These are phyloP conservation scores for Hsuehochloa calcarea DNA, from an alignment of 176 grass and related monocot genomes.

Conservation along the genomic window DNA sequence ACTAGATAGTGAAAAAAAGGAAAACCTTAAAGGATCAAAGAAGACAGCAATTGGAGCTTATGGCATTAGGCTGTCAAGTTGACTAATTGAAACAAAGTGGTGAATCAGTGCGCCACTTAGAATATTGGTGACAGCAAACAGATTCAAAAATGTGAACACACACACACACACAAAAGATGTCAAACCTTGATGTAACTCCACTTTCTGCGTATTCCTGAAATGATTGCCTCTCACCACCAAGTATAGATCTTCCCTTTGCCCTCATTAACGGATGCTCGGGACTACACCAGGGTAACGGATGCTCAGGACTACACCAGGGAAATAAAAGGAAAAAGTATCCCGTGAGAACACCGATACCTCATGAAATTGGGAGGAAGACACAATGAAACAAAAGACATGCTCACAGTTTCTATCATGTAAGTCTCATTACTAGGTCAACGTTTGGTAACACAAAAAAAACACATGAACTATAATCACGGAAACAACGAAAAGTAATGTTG, in stretches of 20 bases:
- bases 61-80: background rate
- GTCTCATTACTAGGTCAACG: background rate
- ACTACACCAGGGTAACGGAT: slow-evolving; percentile 67
- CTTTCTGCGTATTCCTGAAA: slow-evolving; percentile 75
- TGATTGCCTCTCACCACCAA: slow-evolving; percentile 78
- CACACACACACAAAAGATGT: background rate
- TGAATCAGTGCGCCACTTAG: background rate
- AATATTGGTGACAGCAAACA: slow-evolving; percentile 15
- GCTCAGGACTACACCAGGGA: slow-evolving; percentile 70
- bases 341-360: background rate
- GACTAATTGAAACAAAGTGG: background rate
- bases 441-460: slow-evolving; percentile 19
- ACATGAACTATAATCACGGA: slow-evolving; percentile 18
- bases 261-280: slow-evolving; percentile 82
- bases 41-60: background rate
- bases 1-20: background rate
- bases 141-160: slow-evolving; percentile 15
- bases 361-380: slow-evolving; percentile 16
- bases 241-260: slow-evolving; percentile 83
- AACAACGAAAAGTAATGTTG: background rate
- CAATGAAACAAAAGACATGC: slow-evolving; percentile 18
- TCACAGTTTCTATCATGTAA: slow-evolving; percentile 14
- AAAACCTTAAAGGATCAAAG: background rate
- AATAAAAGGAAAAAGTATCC: slow-evolving; percentile 32
- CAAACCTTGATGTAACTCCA: slow-evolving; percentile 82